Evolutionary conservation across 2,329 filamentous ascomycete genomes (phyloP), one percentile per base, ranked within the genome.

Genomic region (Aspergillus sp.): DNA sequence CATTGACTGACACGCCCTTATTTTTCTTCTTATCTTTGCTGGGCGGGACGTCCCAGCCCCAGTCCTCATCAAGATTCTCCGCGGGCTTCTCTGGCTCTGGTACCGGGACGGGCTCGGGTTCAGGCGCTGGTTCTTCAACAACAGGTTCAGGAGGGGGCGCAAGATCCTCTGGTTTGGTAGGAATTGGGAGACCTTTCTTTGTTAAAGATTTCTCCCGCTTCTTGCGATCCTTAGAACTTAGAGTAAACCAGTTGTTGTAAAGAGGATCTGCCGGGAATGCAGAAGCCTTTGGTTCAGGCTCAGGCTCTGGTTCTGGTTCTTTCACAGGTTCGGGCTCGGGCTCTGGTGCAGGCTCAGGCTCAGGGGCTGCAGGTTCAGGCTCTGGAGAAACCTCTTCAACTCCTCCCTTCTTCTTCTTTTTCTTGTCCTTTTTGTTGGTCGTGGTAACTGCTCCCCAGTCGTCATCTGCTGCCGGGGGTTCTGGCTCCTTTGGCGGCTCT

Each of bases 141-240:
- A 19, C 19, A 2, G 47, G 32, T 5, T 48, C 44, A 13, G 54
- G 43, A 3, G 54, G 51, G 5, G 54, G 48, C 3, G 59, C 51
- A 31, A 55, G 50, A 30, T 57, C 51, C n/a, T 61, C 56, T 26
- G 61, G 54, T 32, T 57, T 57, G 19, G 58, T 58, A 1, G 60
- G 60, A n/a, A 62, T 56, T 11, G 59, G 57, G 32, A 61, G 57
- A 37, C 50, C 58, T 40, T 59, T 62, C 33, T 52, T 53, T 4
- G 45, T 47, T 6, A 62, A 28, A 27, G 51, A 49, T 41, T 58
- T 61, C 38, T 69, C 66, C 42, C 68, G 67, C 49, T 69, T 70
- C 54, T 75, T 74, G 40, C 71, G 70, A 6, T 73, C 67, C 43
- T 70, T 71, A 2, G 65, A 63, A 13, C 57, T 60, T 44, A 66